Evolutionary conservation across 345 rosid species (phyloP), one percentile per base, ranked within the genome.

Genomic region (Eucalyptus pauciflora): DNA sequence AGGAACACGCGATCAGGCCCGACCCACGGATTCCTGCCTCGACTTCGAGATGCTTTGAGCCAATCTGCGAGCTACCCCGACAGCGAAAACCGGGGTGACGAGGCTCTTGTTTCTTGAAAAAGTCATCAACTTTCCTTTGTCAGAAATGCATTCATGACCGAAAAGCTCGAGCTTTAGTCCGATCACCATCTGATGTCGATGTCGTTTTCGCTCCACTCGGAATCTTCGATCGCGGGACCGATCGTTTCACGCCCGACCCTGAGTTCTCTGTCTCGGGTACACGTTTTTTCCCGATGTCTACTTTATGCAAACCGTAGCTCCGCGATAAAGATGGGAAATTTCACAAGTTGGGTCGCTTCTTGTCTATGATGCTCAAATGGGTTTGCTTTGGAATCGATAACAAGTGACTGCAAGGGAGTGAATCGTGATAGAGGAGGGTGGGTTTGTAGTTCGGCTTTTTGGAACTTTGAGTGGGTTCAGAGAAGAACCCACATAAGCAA

Each of bases 141-240:
- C 14, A 27, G 83, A 20, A 3, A 41, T 3, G 25, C 85, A 76
- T 22, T 20, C 48, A 20, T 6, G 48, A 22, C 48, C 4, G 85
- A 22, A 41, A 86, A 67, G 46, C 46, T 33, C 62, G 64, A 52
- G 48, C 87, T 52, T 22, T 58, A 86, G n/a, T 51, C n/a, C 50
- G 89, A n/a, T 24, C 62, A 52, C 58, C 50, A n/a, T 64, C 48
- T 45, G 89, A 92, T 92, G 93, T 87, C 93, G 4, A 50, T 87
- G 85, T 90, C 92, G 12, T 87, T 90, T 89, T 87, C 93, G 24
- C 88, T 85, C 87, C 85, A 54, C 67, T 69, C 91, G 3, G 89
- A 71, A 33, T 37, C 83, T 71, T 48, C 86, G 51, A 50, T 71
- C 31, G 11, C 80, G 25, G 64, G 76, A 43, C 91, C 92, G 33